Evolutionary conservation across 768 basidiomycete species (phyloP), one percentile per base, ranked within the genome.

Genomic region (Rhodotorula kratochvilovae): DNA sequence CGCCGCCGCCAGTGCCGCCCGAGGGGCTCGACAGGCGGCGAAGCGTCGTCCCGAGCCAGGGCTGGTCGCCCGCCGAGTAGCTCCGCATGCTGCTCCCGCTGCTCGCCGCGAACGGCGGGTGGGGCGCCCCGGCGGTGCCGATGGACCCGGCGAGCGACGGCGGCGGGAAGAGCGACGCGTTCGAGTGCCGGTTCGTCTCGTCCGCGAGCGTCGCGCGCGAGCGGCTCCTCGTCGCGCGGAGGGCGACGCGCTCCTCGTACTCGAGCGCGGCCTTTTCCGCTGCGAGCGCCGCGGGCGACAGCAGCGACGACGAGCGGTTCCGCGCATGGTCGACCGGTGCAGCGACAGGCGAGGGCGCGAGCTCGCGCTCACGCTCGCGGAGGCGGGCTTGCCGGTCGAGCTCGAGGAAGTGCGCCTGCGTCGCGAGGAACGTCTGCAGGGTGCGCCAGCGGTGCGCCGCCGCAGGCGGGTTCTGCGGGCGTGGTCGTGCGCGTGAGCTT

Each of bases 221-320:
- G 39, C 70, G 70, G 23, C 23, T 63, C 70, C 68, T 75, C 11
- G 15, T 35, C 5, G 46, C 50, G 17, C 63, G 56, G 12, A 63
- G 72, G 11, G 62, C 63, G 27, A 13, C 48, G 21, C 55, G 68
- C 61, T 68, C 76, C 31, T 80, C 77, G 27, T 69, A 63, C 58
- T 87, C 86, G 29, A 93, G 86, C 79, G 93, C 86, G 48, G 93
- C 89, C 70, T 90, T 89, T 76, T 94, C 92, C 15, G 92, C 88
- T 63, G 92, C 90, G 84, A 93, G 87, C 6, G 46, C 33, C 2
- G 91, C 91, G 73, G 90, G 92, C 80, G 92, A 89, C 31, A 94
- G 85, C 17, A 93, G 82, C 0, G 90, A 61, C 13, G 68, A 69
- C 10, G 71, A 39, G 90, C 23, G 90, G 84, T 66, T 92, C 89